phyloP scores from a whole-genome alignment of 2,329 filamentous ascomycete genomes.

The Diaporthe citri region DNA sequence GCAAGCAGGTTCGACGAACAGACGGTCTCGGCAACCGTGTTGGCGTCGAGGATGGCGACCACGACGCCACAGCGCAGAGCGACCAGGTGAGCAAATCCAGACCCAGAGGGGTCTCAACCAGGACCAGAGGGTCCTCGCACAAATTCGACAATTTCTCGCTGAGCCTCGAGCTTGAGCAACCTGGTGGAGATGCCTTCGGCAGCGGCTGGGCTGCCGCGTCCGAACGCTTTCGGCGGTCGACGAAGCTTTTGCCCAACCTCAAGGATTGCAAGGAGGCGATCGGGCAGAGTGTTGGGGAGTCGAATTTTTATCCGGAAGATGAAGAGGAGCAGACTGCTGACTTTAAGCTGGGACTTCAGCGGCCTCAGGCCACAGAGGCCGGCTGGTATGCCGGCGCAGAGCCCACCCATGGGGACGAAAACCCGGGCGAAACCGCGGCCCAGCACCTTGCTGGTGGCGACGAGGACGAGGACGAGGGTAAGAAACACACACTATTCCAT shows the following conservation, averaged over 20 bases:
- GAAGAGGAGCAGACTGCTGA: slow-evolving; percentile 28
- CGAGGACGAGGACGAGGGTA: not conserved
- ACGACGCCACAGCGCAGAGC: not conserved
- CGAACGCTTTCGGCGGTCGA: slow-evolving; percentile 29
- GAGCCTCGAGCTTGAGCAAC: not conserved
- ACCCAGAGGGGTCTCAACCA: not conserved
- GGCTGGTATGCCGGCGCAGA: not conserved
- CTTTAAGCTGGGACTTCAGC: not conserved
- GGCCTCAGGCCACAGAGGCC: not conserved
- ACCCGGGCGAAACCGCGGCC: not conserved
- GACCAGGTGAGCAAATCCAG: slow-evolving; percentile 23
- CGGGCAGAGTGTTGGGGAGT: slow-evolving; percentile 7
- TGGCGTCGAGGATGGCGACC: not conserved
- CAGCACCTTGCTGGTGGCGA: not conserved
- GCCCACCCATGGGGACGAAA: too few species aligned
- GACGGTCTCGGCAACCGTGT: not conserved
- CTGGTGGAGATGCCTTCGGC: slow-evolving; percentile 22
- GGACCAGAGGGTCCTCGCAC: not conserved
- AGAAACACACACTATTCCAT: not conserved
- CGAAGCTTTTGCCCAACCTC: slow-evolving; percentile 32
- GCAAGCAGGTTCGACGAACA: not conserved
- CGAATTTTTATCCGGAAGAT: slow-evolving; percentile 26
- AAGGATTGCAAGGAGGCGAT: slow-evolving; percentile 35
- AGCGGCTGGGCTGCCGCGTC: slow-evolving; percentile 35
- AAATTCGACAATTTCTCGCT: not conserved